Conservation (phyloP, 495 filamentous ascomycete species). For the Chlorociboria aeruginascens region DNA sequence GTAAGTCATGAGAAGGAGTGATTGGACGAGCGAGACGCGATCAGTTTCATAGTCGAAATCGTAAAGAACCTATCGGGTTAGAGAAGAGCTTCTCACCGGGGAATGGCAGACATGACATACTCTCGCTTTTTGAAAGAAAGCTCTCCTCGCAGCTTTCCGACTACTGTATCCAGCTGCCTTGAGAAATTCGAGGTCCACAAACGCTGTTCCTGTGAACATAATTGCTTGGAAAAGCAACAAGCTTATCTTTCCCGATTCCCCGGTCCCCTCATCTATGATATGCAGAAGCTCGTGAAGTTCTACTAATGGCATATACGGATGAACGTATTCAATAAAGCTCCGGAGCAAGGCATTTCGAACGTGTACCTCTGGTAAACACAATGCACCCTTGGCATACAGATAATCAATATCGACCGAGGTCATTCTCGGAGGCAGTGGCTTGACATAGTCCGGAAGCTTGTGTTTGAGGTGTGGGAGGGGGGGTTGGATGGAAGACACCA, state of each 20-base stretch:
- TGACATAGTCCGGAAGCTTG: constrained; percentile 56
- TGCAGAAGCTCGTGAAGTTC: constrained; percentile 63
- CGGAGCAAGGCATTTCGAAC: constrained; percentile 64
- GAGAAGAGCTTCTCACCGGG: constrained; percentile 23
- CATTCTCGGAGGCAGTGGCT: constrained; percentile 56
- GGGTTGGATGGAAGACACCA: constrained; percentile 12
- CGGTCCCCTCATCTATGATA: constrained; percentile 52
- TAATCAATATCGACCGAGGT: constrained; percentile 65
- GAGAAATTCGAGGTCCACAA: constrained; percentile 60
- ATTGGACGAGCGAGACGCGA: constrained; percentile 71
- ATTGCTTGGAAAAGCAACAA: constrained; percentile 36
- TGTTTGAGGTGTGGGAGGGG: constrained; percentile 11
- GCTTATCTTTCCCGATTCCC: constrained; percentile 54
- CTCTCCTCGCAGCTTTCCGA: constrained; percentile 62
- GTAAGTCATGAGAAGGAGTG: constrained; percentile 74
- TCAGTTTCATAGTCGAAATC: constrained; percentile 76
- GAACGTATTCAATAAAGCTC: constrained; percentile 70
- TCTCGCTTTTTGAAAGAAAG: constrained; percentile 68
- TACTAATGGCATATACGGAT: constrained; percentile 82
- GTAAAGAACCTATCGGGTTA: constrained; percentile 43
- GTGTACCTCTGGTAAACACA: constrained; percentile 52
- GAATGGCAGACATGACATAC: constrained; percentile 48
- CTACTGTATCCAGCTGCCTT: constrained; percentile 55
- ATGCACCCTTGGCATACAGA: constrained; percentile 59
- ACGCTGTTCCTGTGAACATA: constrained; percentile 22